phyloP scores from a whole-genome alignment of 352 stramenopile species.

The Pythium biforme region DNA sequence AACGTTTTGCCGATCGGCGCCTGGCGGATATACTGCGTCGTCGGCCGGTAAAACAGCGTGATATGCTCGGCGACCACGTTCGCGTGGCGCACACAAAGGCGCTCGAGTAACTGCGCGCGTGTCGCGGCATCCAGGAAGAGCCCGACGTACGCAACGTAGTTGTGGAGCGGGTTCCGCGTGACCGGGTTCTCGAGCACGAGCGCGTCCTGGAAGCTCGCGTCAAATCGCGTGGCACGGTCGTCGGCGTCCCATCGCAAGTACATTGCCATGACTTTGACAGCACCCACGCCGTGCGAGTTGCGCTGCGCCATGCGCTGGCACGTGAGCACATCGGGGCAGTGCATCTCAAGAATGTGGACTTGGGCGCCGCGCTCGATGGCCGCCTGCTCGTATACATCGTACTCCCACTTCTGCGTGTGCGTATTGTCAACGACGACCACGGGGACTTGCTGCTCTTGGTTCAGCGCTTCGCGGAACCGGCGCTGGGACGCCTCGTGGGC shows the following conservation, averaged over 20 bases:
- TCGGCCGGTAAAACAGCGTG: conserved; percentile 63
- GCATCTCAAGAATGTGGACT: conserved; percentile 50
- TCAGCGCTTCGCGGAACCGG: conserved; percentile 39
- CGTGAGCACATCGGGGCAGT: conserved; percentile 42
- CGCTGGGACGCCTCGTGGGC: conserved; percentile 52
- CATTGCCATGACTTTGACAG: conserved; percentile 68
- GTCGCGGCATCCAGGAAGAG: conserved; percentile 47
- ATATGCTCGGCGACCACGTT: conserved; percentile 62
- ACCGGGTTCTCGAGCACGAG: conserved; percentile 50
- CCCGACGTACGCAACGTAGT: conserved; percentile 45
- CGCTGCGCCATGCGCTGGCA: conserved; percentile 53
- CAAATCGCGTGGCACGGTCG: conserved; percentile 32
- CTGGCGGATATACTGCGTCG: conserved; percentile 44
- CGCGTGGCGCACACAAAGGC: conserved; percentile 29
- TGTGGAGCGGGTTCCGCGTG: conserved; percentile 36
- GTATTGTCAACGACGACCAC: conserved; percentile 79
- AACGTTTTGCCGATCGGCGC: conserved; percentile 44
- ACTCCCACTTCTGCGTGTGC: conserved; percentile 69
- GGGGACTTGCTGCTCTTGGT: conserved; percentile 7
- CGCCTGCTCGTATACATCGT: conserved; percentile 44
- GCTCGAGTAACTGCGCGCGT: conserved; percentile 34
- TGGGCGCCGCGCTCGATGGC: neutral
- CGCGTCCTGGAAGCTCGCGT: conserved; percentile 45
- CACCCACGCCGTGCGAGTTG: conserved; percentile 66
- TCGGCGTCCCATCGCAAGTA: conserved; percentile 64